phyloP scores from a whole-genome alignment of 306 rosid species.

The Pyrus communis region DNA sequence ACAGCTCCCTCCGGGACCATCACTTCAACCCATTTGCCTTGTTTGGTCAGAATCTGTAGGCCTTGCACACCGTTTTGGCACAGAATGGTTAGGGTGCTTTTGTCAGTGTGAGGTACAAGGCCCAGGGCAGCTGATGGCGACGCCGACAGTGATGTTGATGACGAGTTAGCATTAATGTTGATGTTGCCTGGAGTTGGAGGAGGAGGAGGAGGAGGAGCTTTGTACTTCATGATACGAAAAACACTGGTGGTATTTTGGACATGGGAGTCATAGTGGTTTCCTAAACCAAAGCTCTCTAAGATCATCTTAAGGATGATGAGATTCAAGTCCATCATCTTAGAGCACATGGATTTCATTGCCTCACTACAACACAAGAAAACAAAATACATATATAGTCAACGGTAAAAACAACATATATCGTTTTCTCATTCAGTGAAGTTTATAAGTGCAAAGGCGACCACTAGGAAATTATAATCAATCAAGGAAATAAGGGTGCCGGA shows the following conservation, averaged over 20 bases:
- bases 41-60: constrained; percentile 34
- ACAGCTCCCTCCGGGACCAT: constrained; percentile 21
- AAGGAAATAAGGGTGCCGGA: background rate
- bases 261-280: constrained; percentile 13
- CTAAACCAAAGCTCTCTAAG: constrained; percentile 30
- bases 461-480: background rate
- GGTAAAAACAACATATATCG: background rate
- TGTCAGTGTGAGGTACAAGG: constrained; percentile 44
- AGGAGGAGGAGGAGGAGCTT: constrained; percentile 10
- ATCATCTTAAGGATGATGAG: constrained; percentile 29
- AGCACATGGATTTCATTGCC: constrained; percentile 21
- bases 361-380: constrained; percentile 17
- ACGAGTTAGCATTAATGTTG: background rate
- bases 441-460: background rate
- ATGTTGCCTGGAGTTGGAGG: background rate
- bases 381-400: background rate
- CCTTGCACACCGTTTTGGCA: constrained; percentile 45
- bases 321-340: constrained; percentile 21
- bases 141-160: background rate
- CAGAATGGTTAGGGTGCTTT: constrained; percentile 23
- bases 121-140: background rate
- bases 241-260: constrained; percentile 11
- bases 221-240: constrained; percentile 35
- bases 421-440: background rate
- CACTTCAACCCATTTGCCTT: constrained; percentile 34